Base-by-base conservation (phyloP, 2,329 filamentous ascomycete genomes). In the Ceratocystis destructans region DNA sequence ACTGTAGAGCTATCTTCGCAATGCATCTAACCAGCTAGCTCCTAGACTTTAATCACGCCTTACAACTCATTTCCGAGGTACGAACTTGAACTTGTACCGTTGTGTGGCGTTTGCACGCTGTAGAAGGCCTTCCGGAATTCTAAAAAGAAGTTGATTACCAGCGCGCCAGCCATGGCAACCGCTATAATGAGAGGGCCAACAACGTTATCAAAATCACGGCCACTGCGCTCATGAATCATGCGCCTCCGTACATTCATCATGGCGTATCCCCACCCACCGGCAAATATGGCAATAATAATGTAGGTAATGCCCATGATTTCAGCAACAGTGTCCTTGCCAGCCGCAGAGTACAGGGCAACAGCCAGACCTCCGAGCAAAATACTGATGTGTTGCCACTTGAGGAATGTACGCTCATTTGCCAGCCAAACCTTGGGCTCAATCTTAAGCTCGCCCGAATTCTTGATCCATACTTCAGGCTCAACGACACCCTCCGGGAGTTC, bases 381-480 rank as follows among this genome's bases (percentile, higher is more conserved):
- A 69, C 86, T 87, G 72, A 99, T 91, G 75, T 97, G 92, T 79
- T 97, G 90, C 94, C 94, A 99, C 76, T 96, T 97, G 76, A 99
- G 87, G 74, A 96, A 99, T 0, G 94, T 99, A 69, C 94, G 87
- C 77, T 99, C 93, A 76, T 99, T 99, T 65, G 94, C 94, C 67
- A 99, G 86, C 93, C 94, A 99, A 37, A 99, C 93, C 77, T 99
- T 99, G 69, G 90, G 91, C 78, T 99, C 94, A 67, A 99, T 90
- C 73, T 91, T 88, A 70, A 97, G 83, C 45, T 91, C 89, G 2
- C 94, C 93, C 44, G 88, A 83, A 76, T 99, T 95, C 79, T 99
- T 99, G 80, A 99, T 89, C 86, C 93, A 95, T 70, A 85, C 82
- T 7, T 83, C 84, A 1, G 94, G 94, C 73, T 95, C 86, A 25